These are phyloP conservation scores for Trichomonas gallinae DNA, from an alignment of 208 protist genomes.

Conservation along the genomic window DNA sequence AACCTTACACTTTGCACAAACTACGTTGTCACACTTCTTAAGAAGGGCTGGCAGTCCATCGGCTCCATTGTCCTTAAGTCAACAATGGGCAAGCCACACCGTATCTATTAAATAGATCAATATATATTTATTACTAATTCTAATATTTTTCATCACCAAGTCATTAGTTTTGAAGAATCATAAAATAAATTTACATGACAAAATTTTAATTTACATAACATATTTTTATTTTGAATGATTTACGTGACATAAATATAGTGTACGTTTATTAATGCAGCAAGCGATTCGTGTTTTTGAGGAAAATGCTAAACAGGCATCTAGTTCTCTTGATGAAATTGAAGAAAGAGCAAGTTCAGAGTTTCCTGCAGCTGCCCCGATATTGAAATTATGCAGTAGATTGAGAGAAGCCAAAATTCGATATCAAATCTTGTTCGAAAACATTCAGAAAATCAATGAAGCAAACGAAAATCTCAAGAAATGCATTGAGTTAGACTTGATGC, in stretches of 20 bases:
- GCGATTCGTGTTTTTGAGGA: background rate
- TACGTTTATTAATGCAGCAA: background rate
- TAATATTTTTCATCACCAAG: no score
- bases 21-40: slow-evolving; percentile 97
- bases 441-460: background rate
- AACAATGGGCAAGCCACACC: slow-evolving; percentile 88
- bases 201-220: no score
- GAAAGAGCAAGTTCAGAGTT: background rate
- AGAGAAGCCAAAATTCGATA: background rate
- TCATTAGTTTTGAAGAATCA: no score
- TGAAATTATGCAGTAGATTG: background rate
- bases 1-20: slow-evolving; percentile 69
- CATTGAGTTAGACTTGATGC: background rate
- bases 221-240: no score
- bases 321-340: background rate
- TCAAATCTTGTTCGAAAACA: background rate
- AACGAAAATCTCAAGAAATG: background rate
- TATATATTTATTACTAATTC: no score
- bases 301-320: background rate
- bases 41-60: slow-evolving; percentile 99
- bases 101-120: slow-evolving; percentile 65
- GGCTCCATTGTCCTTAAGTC: slow-evolving; percentile 94
- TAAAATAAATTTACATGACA: no score
- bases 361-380: background rate
- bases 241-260: background rate